Conservation (phyloP, 2,329 filamentous ascomycete genomes). For the Magnaporthiopsis rhizophila region DNA sequence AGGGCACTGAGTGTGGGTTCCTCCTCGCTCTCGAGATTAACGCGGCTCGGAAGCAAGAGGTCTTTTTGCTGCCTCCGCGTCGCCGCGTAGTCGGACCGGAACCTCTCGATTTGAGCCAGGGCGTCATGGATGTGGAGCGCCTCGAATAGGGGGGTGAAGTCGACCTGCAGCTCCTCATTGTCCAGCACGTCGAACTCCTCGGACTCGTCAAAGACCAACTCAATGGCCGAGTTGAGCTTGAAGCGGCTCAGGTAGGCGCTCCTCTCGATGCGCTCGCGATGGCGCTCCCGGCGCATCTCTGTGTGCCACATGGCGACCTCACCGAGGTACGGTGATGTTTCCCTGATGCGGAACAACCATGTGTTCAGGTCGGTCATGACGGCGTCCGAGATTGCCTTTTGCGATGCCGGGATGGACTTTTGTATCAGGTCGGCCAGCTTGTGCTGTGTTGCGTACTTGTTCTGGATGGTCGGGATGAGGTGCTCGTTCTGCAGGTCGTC, state of each 20-base stretch:
- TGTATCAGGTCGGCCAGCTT: slow-evolving; percentile 94
- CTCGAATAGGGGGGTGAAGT: slow-evolving; percentile 91
- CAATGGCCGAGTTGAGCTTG: slow-evolving; percentile 90
- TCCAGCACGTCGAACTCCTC: slow-evolving; percentile 94
- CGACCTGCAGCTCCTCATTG: slow-evolving; percentile 89
- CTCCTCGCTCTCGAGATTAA: slow-evolving; percentile 75
- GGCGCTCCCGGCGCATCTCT: slow-evolving; percentile 72
- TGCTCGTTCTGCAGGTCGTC: slow-evolving; percentile 97
- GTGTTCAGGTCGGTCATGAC: slow-evolving; percentile 97
- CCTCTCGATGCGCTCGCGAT: slow-evolving; percentile 72
- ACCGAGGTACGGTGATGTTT: slow-evolving; percentile 91
- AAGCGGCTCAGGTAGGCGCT: slow-evolving; percentile 72
- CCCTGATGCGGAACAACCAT: slow-evolving; percentile 90
- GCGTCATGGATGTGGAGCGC: slow-evolving; percentile 95
- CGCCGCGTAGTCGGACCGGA: slow-evolving; percentile 83
- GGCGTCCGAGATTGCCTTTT: slow-evolving; percentile 87
- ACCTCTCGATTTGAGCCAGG: slow-evolving; percentile 84
- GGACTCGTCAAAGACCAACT: slow-evolving; percentile 87
- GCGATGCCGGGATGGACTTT: slow-evolving; percentile 86
- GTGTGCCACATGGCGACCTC: slow-evolving; percentile 97
- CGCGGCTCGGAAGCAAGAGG: slow-evolving; percentile 66
- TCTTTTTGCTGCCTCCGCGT: slow-evolving; percentile 90
- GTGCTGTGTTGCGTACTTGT: slow-evolving; percentile 87
- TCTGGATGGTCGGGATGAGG: slow-evolving; percentile 61
- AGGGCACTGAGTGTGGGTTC: slow-evolving; percentile 81